Evolutionary conservation across 495 filamentous ascomycete species (phyloP).

Genomic region (Penicilliopsis zonata): DNA sequence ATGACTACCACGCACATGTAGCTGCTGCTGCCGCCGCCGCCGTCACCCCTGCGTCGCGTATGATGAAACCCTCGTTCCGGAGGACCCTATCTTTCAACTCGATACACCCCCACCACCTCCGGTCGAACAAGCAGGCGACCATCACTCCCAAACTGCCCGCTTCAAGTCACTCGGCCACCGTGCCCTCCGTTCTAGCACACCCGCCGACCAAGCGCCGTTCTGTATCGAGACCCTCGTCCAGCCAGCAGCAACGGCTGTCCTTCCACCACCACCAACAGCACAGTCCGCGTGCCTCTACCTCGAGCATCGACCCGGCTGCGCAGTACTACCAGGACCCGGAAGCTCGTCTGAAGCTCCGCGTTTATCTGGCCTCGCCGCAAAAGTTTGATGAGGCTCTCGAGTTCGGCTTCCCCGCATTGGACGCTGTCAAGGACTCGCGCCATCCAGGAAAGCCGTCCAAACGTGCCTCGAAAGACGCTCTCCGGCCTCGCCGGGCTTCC

Average conservation of each 20-base stretch:
- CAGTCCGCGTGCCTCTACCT: conserved; percentile 27
- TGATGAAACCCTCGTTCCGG: conserved; percentile 30
- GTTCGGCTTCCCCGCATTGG: conserved; percentile 72
- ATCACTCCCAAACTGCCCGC: conserved; percentile 5
- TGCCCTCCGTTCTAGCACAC: conserved; percentile 6
- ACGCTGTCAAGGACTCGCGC: conserved; percentile 22
- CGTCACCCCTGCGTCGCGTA: conserved; percentile 5
- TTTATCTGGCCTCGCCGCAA: conserved; percentile 83
- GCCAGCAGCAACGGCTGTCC: conserved; percentile 12
- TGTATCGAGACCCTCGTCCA: conserved; percentile 21
- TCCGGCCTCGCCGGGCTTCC: too few species aligned
- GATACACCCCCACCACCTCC: conserved; percentile 8
- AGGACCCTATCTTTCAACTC: conserved; percentile 34
- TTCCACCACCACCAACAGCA: conserved; percentile 14
- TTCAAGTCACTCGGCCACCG: conserved; percentile 9
- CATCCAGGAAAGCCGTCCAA: too few species aligned
- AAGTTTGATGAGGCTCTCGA: conserved; percentile 94
- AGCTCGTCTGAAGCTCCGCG: conserved; percentile 71
- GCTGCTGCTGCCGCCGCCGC: conserved; percentile 15
- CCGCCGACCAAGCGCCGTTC: conserved; percentile 36
- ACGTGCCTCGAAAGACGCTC: too few species aligned
- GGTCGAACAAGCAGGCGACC: conserved; percentile 7
- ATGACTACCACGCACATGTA: conserved; percentile 39
- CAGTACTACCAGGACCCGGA: conserved; percentile 87
- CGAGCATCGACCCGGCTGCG: conserved; percentile 58